Evolutionary conservation across 352 stramenopile genomes (phyloP), one percentile per base, ranked within the genome.

Genomic region (Phytopythium sindhum): DNA sequence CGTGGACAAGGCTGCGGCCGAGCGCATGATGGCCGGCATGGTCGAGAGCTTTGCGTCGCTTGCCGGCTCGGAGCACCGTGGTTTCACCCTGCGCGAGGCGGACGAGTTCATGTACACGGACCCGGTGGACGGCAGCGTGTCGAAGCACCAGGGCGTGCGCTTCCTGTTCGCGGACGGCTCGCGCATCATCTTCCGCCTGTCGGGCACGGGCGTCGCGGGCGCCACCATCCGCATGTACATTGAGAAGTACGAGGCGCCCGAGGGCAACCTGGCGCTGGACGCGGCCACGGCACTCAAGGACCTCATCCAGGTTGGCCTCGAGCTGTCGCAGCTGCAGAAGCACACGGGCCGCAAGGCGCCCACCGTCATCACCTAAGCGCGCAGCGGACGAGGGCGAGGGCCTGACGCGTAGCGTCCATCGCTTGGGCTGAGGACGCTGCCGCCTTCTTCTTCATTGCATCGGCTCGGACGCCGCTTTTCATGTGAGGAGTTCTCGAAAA

Each of bases 161-260:
- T 91, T 98, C 64, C 88, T 97, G 67, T 99, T 99, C 57, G 78
- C 87, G 55, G 96, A 99, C 73, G 88, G 93, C 58, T 97, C 93
- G 53, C 84, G 98, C 64, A 91, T 98, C 41, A 92, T 99, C 47
- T 99, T 99, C 84, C 93, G 98, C 15, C 83, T 99, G 31, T 98
- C 91, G 64, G 98, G 98, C 60, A 99, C 98, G 39, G 98, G 97
- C 56, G 98, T 97, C 66, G 90, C 94, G 24, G 97, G 97, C 53
- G 97, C 97, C 21, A 99, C 97, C 4, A 96, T 99, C 68, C 93
- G 97, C 67, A 98, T 99, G 93, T 99, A 99, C 89, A 91, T 99
- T 70, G 98, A 99, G 78, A 98, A 99, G 83, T 99, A 99, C 81
- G 97, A 99, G 68, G 56, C 72, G 48, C 74, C 80, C 33, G 88